phyloP scores from a whole-genome alignment of 805 yeast genomes.

The Ogataea methanolica region DNA sequence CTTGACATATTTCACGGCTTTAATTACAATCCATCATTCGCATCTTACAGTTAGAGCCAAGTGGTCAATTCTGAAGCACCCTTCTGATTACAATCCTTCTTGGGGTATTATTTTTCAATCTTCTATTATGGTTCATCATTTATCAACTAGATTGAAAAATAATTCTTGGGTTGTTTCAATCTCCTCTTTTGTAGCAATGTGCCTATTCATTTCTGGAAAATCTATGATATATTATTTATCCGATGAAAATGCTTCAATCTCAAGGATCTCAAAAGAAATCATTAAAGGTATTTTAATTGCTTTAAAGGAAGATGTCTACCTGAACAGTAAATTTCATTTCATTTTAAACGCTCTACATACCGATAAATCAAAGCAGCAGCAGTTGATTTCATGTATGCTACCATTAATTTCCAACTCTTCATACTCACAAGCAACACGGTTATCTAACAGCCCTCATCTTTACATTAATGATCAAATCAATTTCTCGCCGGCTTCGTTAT shows the following conservation, averaged over 20 bases:
- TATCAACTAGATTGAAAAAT: constrained; percentile 3
- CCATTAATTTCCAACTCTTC: neutral
- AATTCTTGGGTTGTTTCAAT: constrained; percentile 1
- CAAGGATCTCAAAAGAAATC: constrained; percentile 2
- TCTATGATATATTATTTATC: no score
- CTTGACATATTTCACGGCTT: constrained; percentile 3
- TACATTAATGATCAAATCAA: no score
- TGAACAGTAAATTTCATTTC: constrained; percentile 1
- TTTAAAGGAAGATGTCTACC: neutral
- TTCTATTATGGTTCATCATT: constrained; percentile 8
- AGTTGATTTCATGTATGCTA: constrained; percentile 1
- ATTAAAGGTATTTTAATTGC: neutral
- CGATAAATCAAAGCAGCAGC: constrained; percentile 1
- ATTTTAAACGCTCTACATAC: constrained; percentile 3
- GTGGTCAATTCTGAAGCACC: neutral
- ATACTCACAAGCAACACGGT: no score
- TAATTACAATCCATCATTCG: constrained; percentile 6
- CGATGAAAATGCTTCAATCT: no score
- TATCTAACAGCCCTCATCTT: no score
- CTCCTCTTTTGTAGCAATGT: no score
- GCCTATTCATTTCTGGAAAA: neutral
- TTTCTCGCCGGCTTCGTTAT: no score
- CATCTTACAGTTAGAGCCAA: constrained; percentile 1
- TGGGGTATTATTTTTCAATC: constrained; percentile 17
- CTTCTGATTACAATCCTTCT: constrained; percentile 10